A percentile compares a stretch with the other conserved stretches of the same genome.
Conservation (phyloP, 495 filamentous ascomycete genomes). For the Daldinia concentrica region DNA sequence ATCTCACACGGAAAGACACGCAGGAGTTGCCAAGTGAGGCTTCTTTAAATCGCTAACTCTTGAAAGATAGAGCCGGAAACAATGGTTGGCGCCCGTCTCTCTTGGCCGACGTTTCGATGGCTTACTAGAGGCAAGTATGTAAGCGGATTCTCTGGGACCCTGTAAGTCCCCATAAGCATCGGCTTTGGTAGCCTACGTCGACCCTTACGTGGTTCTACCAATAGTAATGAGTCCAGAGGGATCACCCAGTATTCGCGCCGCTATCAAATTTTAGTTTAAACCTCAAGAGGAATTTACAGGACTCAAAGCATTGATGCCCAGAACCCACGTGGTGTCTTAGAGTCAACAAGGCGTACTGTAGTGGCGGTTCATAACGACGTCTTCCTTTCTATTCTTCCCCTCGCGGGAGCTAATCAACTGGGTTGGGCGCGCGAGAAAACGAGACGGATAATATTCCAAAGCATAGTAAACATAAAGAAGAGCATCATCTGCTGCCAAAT, state of each 20-base stretch:
- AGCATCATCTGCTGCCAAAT: background rate
- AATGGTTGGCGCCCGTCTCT: constrained; percentile 33
- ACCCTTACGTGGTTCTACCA: background rate
- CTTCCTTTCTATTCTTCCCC: background rate
- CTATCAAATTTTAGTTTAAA: background rate
- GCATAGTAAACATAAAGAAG: background rate
- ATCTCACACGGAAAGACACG: constrained; percentile 22
- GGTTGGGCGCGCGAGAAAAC: background rate
- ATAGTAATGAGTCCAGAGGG: background rate
- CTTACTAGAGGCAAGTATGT: background rate
- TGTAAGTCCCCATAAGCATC: background rate
- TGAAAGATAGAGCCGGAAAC: constrained; percentile 12
- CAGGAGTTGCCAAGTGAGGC: constrained; percentile 21
- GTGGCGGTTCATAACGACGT: too few species aligned
- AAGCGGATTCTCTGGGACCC: constrained; percentile 3
- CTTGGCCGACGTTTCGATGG: constrained; percentile 39
- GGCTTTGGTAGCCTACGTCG: background rate
- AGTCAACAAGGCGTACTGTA: background rate
- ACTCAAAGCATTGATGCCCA: background rate
- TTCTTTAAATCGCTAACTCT: constrained; percentile 25
- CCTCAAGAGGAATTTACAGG: background rate
- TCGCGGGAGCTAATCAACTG: background rate
- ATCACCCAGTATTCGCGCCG: background rate
- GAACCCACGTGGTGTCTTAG: background rate
- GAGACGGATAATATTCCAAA: background rate